Evolutionary conservation across 2,329 filamentous ascomycete genomes (phyloP), one percentile per base, ranked within the genome.

Genomic region (Paecilomyces dactylethromorphus): DNA sequence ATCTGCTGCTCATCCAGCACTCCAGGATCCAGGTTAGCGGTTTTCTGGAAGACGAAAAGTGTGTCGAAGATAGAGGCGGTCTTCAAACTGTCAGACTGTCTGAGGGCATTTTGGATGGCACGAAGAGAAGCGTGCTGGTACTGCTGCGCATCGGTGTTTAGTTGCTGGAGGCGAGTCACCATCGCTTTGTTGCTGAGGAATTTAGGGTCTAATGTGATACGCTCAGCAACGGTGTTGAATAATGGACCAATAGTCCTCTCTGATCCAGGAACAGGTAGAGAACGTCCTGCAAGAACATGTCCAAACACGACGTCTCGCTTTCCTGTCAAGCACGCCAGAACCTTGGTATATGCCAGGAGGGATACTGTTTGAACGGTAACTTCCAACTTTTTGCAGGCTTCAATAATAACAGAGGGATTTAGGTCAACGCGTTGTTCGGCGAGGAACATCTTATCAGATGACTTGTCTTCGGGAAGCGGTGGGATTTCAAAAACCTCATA

Each of bases 171-270:
- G 29, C 69, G 69, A 24, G 71, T 68, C n/a, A 79, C 73, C n/a
- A 78, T 62, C 1, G 61, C 62, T 15, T 59, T 61, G 69, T 73
- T 59, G 64, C 62, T 81, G 74, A 82, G 2, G 69, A 76, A 56
- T 3, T 66, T 66, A 1, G 65, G 58, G 26, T 72, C 65, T 22
- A 78, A 62, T 2, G 60, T 64, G 35, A 80, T 62, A 13, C 74
- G 68, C 57, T 76, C 77, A 0, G 82, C 80, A 15, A 84, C 74
- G 0, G 81, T 83, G 63, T 84, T 84, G 76, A 84, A 84, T 59
- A 84, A 68, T 0, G 82, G 82, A 0, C 82, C 82, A 52, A 82
- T 72, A 6, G 81, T 73, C 3, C 65, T 65, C 55, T 83, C 80
- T 5, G 77, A 79, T 13, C 70, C 71, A 32, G 79, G 75, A 21